Conservation (phyloP, 345 rosid genomes). For the Salix caprea region DNA sequence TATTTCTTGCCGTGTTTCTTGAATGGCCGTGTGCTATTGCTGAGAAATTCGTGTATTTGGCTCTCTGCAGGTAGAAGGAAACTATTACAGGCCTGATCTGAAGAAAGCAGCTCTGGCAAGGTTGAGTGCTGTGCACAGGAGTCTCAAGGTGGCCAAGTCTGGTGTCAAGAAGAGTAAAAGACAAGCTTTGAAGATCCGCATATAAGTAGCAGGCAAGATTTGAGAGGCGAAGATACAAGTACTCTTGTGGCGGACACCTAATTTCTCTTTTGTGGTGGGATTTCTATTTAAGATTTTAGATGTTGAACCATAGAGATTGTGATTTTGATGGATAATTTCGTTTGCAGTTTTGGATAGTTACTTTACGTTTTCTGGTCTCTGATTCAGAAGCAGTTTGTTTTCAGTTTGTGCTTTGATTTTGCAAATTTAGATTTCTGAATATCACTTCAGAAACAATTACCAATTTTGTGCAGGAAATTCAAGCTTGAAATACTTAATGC, state of each 20-base stretch:
- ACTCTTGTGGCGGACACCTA: not conserved
- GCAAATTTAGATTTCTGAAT: no score
- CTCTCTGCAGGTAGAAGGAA: constrained; percentile 57
- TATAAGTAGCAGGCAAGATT: not conserved
- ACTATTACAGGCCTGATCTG: constrained; percentile 87
- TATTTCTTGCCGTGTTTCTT: not conserved
- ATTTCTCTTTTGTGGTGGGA: not conserved
- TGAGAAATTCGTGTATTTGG: not conserved
- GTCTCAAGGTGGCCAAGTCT: constrained; percentile 79
- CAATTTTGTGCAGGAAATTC: no score
- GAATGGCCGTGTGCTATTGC: not conserved
- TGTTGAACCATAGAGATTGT: not conserved
- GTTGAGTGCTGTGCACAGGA: constrained; percentile 68
- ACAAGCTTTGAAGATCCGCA: constrained; percentile 39
- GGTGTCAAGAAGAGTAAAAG: constrained; percentile 93
- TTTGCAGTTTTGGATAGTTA: not conserved
- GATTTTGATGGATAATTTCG: not conserved
- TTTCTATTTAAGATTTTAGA: not conserved
- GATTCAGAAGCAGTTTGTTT: no score
- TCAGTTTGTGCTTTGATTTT: no score
- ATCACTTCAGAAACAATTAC: no score
- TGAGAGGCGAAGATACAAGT: not conserved
- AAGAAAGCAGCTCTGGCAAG: constrained; percentile 87
- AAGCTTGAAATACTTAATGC: no score
- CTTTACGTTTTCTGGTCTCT: not conserved